These are phyloP conservation scores for Fraxinus nigra DNA, from an alignment of 305 asterid genomes.

Conservation along the genomic window DNA sequence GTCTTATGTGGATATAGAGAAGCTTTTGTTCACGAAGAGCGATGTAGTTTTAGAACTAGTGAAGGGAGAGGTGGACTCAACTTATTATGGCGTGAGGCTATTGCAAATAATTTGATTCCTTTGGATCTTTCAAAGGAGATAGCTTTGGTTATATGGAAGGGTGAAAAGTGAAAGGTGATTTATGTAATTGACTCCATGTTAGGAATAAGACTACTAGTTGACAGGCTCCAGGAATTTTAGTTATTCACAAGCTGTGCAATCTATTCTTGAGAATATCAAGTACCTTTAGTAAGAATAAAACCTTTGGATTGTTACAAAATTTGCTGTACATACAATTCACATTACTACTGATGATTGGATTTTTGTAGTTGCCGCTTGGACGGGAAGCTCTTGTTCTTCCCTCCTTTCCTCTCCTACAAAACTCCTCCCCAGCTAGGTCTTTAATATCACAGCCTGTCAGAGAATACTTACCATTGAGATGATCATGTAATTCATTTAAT, in stretches of 20 bases:
- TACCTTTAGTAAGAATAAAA: slow-evolving; percentile 3
- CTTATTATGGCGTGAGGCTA: background rate
- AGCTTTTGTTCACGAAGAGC: background rate
- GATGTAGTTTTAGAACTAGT: background rate
- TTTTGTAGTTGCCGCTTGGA: background rate
- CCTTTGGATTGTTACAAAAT: background rate
- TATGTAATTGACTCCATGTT: background rate
- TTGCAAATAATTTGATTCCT: background rate
- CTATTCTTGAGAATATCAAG: slow-evolving; percentile 4
- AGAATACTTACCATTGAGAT: background rate
- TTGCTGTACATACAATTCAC: background rate
- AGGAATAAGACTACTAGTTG: background rate
- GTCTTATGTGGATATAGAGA: background rate
- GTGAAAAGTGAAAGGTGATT: background rate
- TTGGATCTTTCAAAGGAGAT: background rate
- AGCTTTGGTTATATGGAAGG: background rate
- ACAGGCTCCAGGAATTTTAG: background rate
- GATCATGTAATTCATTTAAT: background rate
- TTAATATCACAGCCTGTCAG: background rate
- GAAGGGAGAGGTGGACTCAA: background rate
- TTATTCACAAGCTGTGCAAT: background rate
- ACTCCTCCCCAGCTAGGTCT: background rate
- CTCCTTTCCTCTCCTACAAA: background rate
- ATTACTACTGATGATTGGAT: background rate
- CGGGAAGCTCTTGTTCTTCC: background rate